Evolutionary conservation across 768 basidiomycete genomes (phyloP).

Genomic region (Trametes elegans): DNA sequence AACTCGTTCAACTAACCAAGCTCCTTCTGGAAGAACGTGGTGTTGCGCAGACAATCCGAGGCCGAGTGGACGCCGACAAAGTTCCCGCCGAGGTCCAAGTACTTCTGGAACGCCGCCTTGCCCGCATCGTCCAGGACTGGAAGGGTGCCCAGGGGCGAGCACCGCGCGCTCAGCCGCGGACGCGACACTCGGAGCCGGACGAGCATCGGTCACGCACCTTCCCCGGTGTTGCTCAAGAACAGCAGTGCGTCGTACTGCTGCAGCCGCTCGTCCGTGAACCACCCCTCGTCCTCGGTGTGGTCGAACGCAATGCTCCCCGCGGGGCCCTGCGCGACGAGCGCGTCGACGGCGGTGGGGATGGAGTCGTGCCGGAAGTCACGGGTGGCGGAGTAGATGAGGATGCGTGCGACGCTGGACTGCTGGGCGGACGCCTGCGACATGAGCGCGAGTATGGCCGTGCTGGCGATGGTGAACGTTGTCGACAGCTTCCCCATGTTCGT

Average conservation of each 20-base stretch:
- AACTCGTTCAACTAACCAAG: conserved; percentile 29
- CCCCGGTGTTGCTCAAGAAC: conserved; percentile 45
- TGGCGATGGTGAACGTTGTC: not conserved
- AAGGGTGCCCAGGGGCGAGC: too few relatives aligned
- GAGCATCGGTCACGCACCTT: conserved; percentile 34
- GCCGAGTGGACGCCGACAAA: conserved; percentile 47
- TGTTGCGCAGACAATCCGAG: conserved; percentile 41
- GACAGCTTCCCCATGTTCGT: not conserved
- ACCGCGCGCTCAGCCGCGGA: too few relatives aligned
- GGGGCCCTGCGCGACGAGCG: conserved; percentile 27
- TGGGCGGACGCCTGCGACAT: not conserved
- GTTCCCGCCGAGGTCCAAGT: conserved; percentile 44
- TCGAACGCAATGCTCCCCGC: conserved; percentile 37
- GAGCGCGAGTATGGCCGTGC: not conserved
- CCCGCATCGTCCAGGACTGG: conserved; percentile 44
- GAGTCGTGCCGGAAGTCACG: conserved; percentile 48
- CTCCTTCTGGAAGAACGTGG: conserved; percentile 40
- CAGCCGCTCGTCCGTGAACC: conserved; percentile 42
- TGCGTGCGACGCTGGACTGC: conserved; percentile 13
- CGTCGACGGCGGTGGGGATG: conserved; percentile 47
- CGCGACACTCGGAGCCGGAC: not conserved
- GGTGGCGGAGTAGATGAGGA: conserved; percentile 38
- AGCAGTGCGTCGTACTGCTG: conserved; percentile 42
- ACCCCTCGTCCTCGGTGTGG: conserved; percentile 41
- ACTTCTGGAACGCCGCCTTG: conserved; percentile 41